Conservation (phyloP, 2,329 filamentous ascomycete genomes). For the Ophiobolus disseminans region DNA sequence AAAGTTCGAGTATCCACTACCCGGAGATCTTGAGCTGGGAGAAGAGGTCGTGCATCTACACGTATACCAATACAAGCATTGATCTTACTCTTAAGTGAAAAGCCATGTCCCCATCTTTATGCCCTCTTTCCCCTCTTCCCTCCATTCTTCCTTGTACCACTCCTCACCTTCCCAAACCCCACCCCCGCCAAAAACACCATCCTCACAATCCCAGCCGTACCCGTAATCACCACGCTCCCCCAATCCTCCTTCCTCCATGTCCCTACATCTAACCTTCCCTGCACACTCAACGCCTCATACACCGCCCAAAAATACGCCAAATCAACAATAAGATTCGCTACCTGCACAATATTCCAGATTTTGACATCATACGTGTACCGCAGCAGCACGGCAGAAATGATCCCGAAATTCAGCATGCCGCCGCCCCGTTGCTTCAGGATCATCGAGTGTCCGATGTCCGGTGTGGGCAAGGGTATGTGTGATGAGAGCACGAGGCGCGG, state of each 20-base stretch:
- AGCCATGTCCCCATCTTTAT: too few relatives aligned
- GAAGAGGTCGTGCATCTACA: slow-evolving; percentile 38
- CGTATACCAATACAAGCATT: slow-evolving; percentile 18
- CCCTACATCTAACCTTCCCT: slow-evolving; percentile 16
- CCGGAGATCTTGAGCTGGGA: slow-evolving; percentile 34
- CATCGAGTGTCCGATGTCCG: slow-evolving; percentile 33
- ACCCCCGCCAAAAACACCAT: slow-evolving; percentile 27
- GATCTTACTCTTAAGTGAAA: neutral
- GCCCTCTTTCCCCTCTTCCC: neutral
- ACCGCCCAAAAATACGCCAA: slow-evolving; percentile 29
- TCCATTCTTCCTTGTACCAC: neutral
- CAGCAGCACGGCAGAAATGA: slow-evolving; percentile 34
- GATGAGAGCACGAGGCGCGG: slow-evolving; percentile 27
- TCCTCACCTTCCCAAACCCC: slow-evolving; percentile 19
- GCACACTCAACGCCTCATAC: slow-evolving; percentile 20
- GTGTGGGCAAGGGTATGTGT: slow-evolving; percentile 21
- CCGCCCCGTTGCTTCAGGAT: slow-evolving; percentile 37
- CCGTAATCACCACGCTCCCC: slow-evolving; percentile 45
- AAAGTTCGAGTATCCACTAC: slow-evolving; percentile 24
- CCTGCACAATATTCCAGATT: slow-evolving; percentile 32
- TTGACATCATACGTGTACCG: slow-evolving; percentile 31
- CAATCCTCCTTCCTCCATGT: slow-evolving; percentile 33
- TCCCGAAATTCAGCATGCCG: slow-evolving; percentile 35
- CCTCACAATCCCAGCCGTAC: slow-evolving; percentile 26
- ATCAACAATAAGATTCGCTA: slow-evolving; percentile 28